Base-by-base conservation (phyloP, 2,329 filamentous ascomycete genomes). In the Fusarium graminum region DNA sequence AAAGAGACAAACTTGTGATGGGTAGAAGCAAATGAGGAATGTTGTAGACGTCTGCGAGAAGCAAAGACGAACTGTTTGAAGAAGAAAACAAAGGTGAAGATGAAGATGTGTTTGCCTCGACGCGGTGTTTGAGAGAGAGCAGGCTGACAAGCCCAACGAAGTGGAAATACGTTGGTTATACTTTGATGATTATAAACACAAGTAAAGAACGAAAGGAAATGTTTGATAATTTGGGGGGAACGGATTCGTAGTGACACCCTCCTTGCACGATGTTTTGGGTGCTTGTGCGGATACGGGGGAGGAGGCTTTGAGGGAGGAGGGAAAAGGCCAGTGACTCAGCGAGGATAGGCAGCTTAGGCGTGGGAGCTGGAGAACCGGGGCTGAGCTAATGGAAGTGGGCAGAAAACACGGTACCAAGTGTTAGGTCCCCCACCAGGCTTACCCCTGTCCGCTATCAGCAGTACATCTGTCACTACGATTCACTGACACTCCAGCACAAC, bases 241-340 rank as follows among this genome's bases (percentile, higher is more conserved):
- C 25, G 32, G 53, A 36, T 14, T 5, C 29, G 19, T 14, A n/a
- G n/a, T 7, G 38, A 17, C 46, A 26, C 50, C 22, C 22, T 25
- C 30, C 41, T 30, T 16, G 41, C 16, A 50, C 30, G 9, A 17
- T 53, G 14, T 16, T 28, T 17, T 29, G 17, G 17, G 26, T 17
- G 47, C 28, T 14, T 25, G 30, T 36, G 34, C n/a, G 30, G 26
- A 16, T 53, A 40, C 13, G 26, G 14, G 26, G 13, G 40, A 38
- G 22, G 42, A 36, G 30, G 12, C 7, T 34, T 12, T 34, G 51
- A 50, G 49, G 45, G 49, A 43, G 52, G 52, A 19, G 51, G 44
- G 46, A 29, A 29, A 34, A 52, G 28, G 34, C 16, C 44, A 52
- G 58, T 42, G 59, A 49, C 28, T 46, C 45, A 57, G 22, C 16